Evolutionary conservation across 2,329 filamentous ascomycete species (phyloP).

Genomic region (Clonostachys sp.): DNA sequence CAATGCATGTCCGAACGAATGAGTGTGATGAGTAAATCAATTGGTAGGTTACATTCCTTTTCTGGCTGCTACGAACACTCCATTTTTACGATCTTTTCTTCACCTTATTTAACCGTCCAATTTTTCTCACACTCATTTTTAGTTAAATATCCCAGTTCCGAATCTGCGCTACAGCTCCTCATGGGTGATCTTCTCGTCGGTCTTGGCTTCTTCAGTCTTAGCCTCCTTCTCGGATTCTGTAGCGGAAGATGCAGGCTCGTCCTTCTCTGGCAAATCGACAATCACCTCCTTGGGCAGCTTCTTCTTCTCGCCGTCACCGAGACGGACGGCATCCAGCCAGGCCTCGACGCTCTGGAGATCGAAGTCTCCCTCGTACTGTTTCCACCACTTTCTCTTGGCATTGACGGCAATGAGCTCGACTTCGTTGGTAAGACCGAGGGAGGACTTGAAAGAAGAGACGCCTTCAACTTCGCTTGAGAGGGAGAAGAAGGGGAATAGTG

Average conservation of each 20-base stretch:
- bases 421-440: slow-evolving; percentile 54
- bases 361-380: slow-evolving; percentile 61
- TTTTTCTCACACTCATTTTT: too few relatives aligned
- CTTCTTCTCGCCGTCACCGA: slow-evolving; percentile 81
- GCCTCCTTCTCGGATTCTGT: slow-evolving; percentile 17
- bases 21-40: background rate
- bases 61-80: background rate
- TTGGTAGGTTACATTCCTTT: too few relatives aligned
- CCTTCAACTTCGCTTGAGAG: slow-evolving; percentile 49
- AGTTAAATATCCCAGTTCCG: background rate
- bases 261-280: slow-evolving; percentile 26
- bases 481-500: slow-evolving; percentile 79
- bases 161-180: slow-evolving; percentile 13
- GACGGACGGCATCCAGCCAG: slow-evolving; percentile 87
- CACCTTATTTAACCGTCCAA: background rate
- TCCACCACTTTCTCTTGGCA: slow-evolving; percentile 82
- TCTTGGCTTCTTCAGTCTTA: slow-evolving; percentile 18
- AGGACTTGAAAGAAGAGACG: slow-evolving; percentile 33
- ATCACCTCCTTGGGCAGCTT: slow-evolving; percentile 64
- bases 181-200: slow-evolving; percentile 9
- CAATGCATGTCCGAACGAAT: slow-evolving; percentile 37
- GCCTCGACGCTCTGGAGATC: slow-evolving; percentile 62
- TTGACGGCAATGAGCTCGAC: slow-evolving; percentile 80
- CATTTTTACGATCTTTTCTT: background rate
- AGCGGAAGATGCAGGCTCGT: slow-evolving; percentile 10